Conservation (phyloP, 148 eudicot genomes). For the Vaccinium myrtillus region DNA sequence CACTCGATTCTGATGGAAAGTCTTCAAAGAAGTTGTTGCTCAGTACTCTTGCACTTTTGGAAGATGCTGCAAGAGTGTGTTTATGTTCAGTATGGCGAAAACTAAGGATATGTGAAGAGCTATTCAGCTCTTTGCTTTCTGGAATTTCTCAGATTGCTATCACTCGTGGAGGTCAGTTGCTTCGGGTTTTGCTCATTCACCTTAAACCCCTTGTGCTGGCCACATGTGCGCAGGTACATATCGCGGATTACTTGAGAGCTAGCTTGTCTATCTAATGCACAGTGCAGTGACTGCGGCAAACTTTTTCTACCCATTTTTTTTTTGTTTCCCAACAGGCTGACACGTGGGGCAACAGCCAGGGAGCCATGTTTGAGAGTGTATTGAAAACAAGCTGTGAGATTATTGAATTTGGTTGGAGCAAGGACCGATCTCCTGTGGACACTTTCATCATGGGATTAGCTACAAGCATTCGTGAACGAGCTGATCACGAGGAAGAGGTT, state of each 20-base stretch:
- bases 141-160: conserved; percentile 78
- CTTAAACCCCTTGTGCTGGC: conserved; percentile 81
- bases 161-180: conserved; percentile 79
- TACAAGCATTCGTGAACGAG: conserved; percentile 71
- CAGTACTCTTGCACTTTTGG: conserved; percentile 65
- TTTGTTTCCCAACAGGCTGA: conserved; percentile 64
- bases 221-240: conserved; percentile 74
- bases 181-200: conserved; percentile 81
- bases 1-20: conserved; percentile 68
- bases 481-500: conserved; percentile 90
- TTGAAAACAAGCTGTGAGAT: conserved; percentile 79
- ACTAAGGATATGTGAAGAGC: conserved; percentile 79
- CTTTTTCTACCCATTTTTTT: conserved; percentile 12
- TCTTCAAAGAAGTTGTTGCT: conserved; percentile 69
- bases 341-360: conserved; percentile 70
- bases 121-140: conserved; percentile 72
- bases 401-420: conserved; percentile 83
- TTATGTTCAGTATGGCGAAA: conserved; percentile 80
- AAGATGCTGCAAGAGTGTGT: conserved; percentile 87
- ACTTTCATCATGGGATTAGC: conserved; percentile 88
- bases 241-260: not conserved
- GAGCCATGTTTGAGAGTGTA: conserved; percentile 81
- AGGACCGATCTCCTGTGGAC: conserved; percentile 84
- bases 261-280: conserved; percentile 3
- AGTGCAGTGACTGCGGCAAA: conserved; percentile 4